phyloP scores from a whole-genome alignment of 345 rosid genomes.

The Cardamine chenopodiifolia region DNA sequence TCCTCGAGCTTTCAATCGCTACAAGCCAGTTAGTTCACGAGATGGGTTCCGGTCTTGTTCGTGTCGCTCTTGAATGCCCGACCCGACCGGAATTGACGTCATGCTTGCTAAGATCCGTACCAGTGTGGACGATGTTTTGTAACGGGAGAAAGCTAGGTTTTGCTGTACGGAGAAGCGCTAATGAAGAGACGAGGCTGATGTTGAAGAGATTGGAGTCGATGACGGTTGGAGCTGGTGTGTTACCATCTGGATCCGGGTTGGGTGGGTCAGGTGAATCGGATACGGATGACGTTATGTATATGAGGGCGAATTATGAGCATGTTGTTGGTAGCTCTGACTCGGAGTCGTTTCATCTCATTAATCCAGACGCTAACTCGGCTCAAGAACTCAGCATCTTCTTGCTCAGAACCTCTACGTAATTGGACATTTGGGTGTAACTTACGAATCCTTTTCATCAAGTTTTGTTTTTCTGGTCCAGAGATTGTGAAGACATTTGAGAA shows the following conservation, averaged over 20 bases:
- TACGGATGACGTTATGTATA: conserved; percentile 71
- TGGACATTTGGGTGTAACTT: conserved; percentile 29
- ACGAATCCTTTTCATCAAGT: conserved; percentile 37
- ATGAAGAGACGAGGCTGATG: conserved; percentile 53
- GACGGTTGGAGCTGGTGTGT: conserved; percentile 80
- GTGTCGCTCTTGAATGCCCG: conserved; percentile 74
- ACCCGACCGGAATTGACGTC: conserved; percentile 52
- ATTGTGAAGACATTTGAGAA: neutral
- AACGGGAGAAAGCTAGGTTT: conserved; percentile 69
- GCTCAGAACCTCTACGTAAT: conserved; percentile 50
- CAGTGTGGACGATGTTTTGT: conserved; percentile 71
- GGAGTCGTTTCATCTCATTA: conserved; percentile 84
- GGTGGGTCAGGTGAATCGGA: conserved; percentile 42
- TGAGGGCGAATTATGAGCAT: conserved; percentile 87
- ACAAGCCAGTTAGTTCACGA: conserved; percentile 68
- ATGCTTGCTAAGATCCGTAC: conserved; percentile 65
- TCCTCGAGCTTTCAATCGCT: conserved; percentile 73
- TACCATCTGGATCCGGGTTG: conserved; percentile 52
- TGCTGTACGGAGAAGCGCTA: conserved; percentile 57
- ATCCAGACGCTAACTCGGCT: conserved; percentile 67
- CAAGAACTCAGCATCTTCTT: conserved; percentile 90
- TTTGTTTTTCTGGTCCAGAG: conserved; percentile 7
- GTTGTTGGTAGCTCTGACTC: conserved; percentile 69
- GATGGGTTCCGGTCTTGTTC: conserved; percentile 72
- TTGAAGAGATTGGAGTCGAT: conserved; percentile 72